These are phyloP conservation scores for Fragilaria crotonensis DNA, from an alignment of 108 stramenopile genomes.

Conservation along the genomic window DNA sequence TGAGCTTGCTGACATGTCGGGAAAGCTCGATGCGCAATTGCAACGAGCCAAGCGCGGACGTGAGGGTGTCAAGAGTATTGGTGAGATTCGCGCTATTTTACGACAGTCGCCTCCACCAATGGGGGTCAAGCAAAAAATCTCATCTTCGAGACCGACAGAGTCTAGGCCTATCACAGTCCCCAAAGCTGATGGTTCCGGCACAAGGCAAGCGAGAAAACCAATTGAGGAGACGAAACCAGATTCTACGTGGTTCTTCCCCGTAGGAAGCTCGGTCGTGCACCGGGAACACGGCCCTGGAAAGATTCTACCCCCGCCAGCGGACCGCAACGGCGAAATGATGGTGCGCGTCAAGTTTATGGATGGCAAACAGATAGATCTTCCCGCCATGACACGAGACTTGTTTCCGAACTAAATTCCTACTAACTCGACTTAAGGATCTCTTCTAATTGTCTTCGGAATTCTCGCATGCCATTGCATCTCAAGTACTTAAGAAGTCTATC, in stretches of 20 bases:
- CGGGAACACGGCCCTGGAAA: slow-evolving; percentile 47
- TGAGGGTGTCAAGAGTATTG: neutral
- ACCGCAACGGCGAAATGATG: slow-evolving; percentile 6
- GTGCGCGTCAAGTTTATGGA: slow-evolving; percentile 27
- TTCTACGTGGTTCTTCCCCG: slow-evolving; percentile 69
- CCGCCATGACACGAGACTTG: slow-evolving; percentile 24
- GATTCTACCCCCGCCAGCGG: slow-evolving; percentile 46
- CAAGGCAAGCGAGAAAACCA: neutral
- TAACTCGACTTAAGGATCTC: slow-evolving; percentile 28
- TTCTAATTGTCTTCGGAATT: slow-evolving; percentile 69
- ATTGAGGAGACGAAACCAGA: slow-evolving; percentile 14
- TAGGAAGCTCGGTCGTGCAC: slow-evolving; percentile 57
- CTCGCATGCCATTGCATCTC: slow-evolving; percentile 47
- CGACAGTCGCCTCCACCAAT: too few species aligned
- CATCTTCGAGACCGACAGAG: too few species aligned
- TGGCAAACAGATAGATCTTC: slow-evolving; percentile 22
- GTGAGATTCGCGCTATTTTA: neutral
- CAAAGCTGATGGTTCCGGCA: neutral
- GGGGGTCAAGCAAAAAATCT: neutral
- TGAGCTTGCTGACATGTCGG: neutral
- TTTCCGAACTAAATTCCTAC: slow-evolving; percentile 14
- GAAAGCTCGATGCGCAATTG: neutral
- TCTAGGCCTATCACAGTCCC: too few species aligned
- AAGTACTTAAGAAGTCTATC: slow-evolving; percentile 28
- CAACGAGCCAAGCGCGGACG: neutral